Evolutionary conservation across 768 basidiomycete species (phyloP).

Genomic region (Trametes meyenii): DNA sequence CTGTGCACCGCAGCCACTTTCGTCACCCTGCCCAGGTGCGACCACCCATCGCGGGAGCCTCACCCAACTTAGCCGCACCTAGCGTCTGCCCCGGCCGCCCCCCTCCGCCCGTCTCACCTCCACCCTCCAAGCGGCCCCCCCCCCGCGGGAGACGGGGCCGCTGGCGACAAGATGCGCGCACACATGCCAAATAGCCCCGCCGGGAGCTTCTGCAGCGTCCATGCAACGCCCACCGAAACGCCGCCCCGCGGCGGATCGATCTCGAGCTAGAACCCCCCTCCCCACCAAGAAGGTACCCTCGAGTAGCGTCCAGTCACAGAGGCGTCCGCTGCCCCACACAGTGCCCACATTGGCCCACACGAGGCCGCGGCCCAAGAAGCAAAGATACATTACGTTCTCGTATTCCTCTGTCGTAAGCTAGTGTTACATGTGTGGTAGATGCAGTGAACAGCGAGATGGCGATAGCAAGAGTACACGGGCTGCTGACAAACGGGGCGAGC

Average conservation of each 20-base stretch:
- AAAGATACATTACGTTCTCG: conserved; percentile 28
- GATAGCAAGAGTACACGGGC: conserved; percentile 33
- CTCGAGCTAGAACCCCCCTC: too few species aligned
- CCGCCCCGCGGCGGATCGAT: too few species aligned
- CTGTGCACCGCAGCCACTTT: neutral
- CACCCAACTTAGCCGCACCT: neutral
- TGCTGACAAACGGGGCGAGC: conserved; percentile 14
- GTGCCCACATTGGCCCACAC: neutral
- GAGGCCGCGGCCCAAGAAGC: conserved; percentile 8
- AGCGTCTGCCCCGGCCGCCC: neutral
- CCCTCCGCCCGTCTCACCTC: too few species aligned
- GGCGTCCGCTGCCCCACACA: too few species aligned
- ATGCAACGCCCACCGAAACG: too few species aligned
- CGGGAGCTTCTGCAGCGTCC: too few species aligned
- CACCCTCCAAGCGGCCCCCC: too few species aligned
- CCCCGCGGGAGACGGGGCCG: too few species aligned
- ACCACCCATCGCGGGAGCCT: neutral
- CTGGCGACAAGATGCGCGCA: too few species aligned
- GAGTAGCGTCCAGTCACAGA: too few species aligned
- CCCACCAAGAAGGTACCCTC: too few species aligned
- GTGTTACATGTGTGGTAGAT: conserved; percentile 31
- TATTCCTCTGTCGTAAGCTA: conserved; percentile 31
- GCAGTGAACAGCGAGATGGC: conserved; percentile 31
- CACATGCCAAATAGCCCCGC: too few species aligned
- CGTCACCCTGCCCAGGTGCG: neutral